Percentiles rank a stretch among this genome's conserved stretches.
Evolutionary conservation across 2,329 filamentous ascomycete species (phyloP).

Genomic region (Zymoseptoria crescenta): DNA sequence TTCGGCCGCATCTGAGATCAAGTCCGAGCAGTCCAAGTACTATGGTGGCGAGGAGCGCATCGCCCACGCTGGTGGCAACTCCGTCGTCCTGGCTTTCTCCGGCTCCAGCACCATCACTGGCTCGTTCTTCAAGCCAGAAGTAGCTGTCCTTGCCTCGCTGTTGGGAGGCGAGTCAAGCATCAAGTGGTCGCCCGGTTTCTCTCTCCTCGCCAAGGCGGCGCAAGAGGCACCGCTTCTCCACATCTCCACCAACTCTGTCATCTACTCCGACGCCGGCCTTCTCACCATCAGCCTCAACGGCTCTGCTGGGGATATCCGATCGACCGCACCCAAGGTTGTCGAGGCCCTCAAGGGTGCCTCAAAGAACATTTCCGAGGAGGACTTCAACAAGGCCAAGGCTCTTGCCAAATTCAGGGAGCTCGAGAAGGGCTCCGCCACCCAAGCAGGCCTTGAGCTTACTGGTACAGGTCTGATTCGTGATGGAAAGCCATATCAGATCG

Average conservation of each 20-base stretch:
- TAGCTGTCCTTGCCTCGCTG: slow-evolving; percentile 76
- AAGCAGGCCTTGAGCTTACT: slow-evolving; percentile 70
- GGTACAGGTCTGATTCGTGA: slow-evolving; percentile 76
- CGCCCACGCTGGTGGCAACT: slow-evolving; percentile 67
- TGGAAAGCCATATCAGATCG: slow-evolving; percentile 75
- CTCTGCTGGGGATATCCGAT: slow-evolving; percentile 61
- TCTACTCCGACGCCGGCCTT: slow-evolving; percentile 92
- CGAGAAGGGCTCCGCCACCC: slow-evolving; percentile 69
- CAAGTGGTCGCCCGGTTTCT: slow-evolving; percentile 95
- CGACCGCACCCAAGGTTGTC: slow-evolving; percentile 67
- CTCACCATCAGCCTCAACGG: slow-evolving; percentile 76
- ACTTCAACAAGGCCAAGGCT: slow-evolving; percentile 83
- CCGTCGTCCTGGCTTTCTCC: slow-evolving; percentile 85
- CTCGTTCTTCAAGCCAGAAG: slow-evolving; percentile 77
- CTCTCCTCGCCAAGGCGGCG: slow-evolving; percentile 73
- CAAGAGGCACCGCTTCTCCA: slow-evolving; percentile 57
- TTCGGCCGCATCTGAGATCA: slow-evolving; percentile 45
- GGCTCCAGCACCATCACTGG: slow-evolving; percentile 69
- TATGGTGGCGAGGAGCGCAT: slow-evolving; percentile 91
- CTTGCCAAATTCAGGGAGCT: slow-evolving; percentile 89
- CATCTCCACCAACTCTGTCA: slow-evolving; percentile 66
- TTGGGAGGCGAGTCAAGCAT: slow-evolving; percentile 85
- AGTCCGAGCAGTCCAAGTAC: slow-evolving; percentile 69
- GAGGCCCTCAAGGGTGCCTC: slow-evolving; percentile 76
- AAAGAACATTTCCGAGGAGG: slow-evolving; percentile 64